phyloP scores from a whole-genome alignment of 768 basidiomycete genomes.

The Phaeolepiota aurea region DNA sequence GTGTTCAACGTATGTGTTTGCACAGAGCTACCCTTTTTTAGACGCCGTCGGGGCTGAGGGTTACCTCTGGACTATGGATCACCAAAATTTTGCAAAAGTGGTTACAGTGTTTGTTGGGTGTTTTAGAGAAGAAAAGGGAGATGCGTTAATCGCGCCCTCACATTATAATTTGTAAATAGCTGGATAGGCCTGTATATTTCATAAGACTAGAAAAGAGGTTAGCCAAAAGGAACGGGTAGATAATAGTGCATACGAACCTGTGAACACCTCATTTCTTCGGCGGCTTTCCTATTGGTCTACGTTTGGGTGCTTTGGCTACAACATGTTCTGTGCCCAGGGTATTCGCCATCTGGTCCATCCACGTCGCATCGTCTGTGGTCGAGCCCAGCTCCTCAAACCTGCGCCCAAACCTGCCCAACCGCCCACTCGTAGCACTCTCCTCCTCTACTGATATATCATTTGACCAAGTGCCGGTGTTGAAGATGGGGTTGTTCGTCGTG shows the following conservation, averaged over 20 bases:
- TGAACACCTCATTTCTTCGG: neutral
- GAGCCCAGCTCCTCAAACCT: constrained; percentile 30
- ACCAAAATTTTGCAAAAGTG: no score
- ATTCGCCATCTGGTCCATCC: constrained; percentile 1
- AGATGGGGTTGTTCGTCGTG: constrained; percentile 82
- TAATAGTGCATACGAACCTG: constrained; percentile 1
- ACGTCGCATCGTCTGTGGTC: neutral
- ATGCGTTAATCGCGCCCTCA: no score
- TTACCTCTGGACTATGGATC: no score
- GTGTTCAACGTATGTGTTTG: no score
- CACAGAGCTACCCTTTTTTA: no score
- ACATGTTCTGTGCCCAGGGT: neutral
- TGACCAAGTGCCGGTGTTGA: constrained; percentile 59
- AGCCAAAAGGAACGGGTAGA: neutral
- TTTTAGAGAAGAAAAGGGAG: no score
- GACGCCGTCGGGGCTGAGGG: no score
- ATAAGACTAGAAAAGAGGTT: neutral
- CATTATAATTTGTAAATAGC: no score
- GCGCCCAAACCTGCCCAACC: constrained; percentile 74
- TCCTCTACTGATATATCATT: constrained; percentile 51
- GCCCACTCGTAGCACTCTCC: constrained; percentile 63
- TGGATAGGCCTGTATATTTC: neutral
- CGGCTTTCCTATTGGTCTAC: neutral
- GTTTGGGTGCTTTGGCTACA: neutral
- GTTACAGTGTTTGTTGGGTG: no score